Evolutionary conservation across 2,329 filamentous ascomycete species (phyloP).

Genomic region (Cordyceps tenuipes): DNA sequence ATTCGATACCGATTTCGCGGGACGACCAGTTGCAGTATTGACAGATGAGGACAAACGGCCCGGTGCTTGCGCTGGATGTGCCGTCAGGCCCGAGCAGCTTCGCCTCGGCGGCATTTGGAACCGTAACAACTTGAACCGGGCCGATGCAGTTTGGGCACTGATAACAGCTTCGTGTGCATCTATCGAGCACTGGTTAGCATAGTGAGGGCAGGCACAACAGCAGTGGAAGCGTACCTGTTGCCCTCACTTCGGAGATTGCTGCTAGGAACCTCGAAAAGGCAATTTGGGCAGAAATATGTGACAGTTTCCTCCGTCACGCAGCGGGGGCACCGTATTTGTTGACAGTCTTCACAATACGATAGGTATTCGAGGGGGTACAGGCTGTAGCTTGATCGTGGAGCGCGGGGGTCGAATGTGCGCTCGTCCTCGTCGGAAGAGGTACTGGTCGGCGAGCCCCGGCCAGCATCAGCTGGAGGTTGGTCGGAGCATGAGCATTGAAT

Average conservation of each 20-base stretch:
- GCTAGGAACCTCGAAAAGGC: slow-evolving; percentile 90
- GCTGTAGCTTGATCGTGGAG: slow-evolving; percentile 79
- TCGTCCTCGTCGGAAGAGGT: slow-evolving; percentile 58
- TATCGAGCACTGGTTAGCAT: slow-evolving; percentile 26
- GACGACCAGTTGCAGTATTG: slow-evolving; percentile 91
- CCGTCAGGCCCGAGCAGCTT: slow-evolving; percentile 35
- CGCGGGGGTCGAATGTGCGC: slow-evolving; percentile 76
- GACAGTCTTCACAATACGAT: slow-evolving; percentile 94
- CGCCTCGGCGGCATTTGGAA: slow-evolving; percentile 49
- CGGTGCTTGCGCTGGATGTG: slow-evolving; percentile 24
- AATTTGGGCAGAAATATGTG: slow-evolving; percentile 91
- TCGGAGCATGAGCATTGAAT: slow-evolving; percentile 60
- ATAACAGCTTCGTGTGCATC: slow-evolving; percentile 91
- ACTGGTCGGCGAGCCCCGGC: slow-evolving; percentile 21
- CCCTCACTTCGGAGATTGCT: slow-evolving; percentile 88
- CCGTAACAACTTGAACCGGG: slow-evolving; percentile 64
- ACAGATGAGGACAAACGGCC: slow-evolving; percentile 73
- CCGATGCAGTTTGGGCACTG: slow-evolving; percentile 86
- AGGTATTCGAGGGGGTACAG: slow-evolving; percentile 89
- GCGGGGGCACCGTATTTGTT: slow-evolving; percentile 86
- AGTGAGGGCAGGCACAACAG: neutral
- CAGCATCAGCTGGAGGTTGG: slow-evolving; percentile 26
- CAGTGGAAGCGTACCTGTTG: slow-evolving; percentile 58
- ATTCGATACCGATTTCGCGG: slow-evolving; percentile 78
- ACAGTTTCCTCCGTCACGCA: slow-evolving; percentile 91